These are phyloP conservation scores for Leishmania guyanensis DNA, from an alignment of 208 protist species.

Conservation along the genomic window DNA sequence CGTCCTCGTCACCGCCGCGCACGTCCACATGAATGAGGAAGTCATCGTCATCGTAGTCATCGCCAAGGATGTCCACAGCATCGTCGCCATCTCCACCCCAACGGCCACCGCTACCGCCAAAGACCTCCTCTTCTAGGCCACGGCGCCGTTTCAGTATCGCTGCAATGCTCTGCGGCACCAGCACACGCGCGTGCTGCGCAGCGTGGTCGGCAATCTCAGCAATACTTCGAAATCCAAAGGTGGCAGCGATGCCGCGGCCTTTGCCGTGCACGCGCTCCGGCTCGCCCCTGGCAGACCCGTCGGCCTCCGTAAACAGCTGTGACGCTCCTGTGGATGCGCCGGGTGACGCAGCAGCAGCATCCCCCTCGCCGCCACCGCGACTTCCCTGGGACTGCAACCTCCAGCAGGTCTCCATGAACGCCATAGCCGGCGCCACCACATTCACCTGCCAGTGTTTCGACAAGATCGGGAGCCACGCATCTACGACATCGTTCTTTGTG, in stretches of 20 bases:
- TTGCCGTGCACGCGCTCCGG: constrained; percentile 11
- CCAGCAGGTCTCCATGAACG: constrained; percentile 51
- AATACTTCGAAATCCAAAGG: constrained; percentile 68
- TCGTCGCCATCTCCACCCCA: constrained; percentile 16
- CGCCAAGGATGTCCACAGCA: constrained; percentile 24
- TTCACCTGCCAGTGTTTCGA: constrained; percentile 48
- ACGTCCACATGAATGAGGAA: constrained; percentile 73
- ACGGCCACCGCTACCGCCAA: constrained; percentile 11
- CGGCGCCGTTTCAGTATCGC: constrained; percentile 39
- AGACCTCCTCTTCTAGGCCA: constrained; percentile 24
- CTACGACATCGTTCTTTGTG: constrained; percentile 69
- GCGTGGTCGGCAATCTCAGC: constrained; percentile 47
- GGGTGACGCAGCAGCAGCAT: background rate
- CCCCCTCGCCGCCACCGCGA: background rate
- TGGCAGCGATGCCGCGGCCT: constrained; percentile 52
- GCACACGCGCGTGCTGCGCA: constrained; percentile 40
- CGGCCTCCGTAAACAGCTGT: constrained; percentile 19
- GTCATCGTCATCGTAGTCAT: constrained; percentile 59
- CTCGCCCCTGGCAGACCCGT: background rate
- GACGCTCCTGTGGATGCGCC: background rate
- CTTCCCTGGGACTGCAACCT: constrained; percentile 22
- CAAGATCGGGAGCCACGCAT: constrained; percentile 79
- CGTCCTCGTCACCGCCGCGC: constrained; percentile 24
- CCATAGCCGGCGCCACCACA: constrained; percentile 46
- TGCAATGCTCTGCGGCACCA: constrained; percentile 63